These are phyloP conservation scores for Herpetomonas tarakana DNA, from an alignment of 208 protist species.

Conservation along the genomic window DNA sequence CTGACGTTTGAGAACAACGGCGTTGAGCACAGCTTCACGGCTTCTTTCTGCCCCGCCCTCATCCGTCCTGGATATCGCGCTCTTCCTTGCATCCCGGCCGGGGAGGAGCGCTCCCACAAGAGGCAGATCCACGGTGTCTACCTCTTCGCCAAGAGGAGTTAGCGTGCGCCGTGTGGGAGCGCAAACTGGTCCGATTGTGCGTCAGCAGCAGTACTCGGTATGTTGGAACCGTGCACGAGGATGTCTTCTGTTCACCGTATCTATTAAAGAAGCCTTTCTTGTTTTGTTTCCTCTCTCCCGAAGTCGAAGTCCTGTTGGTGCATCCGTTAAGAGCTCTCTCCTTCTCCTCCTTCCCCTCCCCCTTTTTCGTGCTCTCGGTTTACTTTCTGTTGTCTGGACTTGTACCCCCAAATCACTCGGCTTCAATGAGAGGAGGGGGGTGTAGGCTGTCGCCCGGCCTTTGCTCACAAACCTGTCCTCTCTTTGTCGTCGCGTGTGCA, in stretches of 20 bases:
- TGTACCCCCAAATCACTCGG: too few species aligned
- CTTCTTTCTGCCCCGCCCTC: conserved; percentile 64
- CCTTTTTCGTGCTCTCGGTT: conserved; percentile 6
- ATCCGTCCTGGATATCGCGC: conserved; percentile 72
- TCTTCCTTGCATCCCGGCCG: conserved; percentile 42
- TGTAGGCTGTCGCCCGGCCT: too few species aligned
- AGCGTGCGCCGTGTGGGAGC: not conserved
- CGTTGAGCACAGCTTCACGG: conserved; percentile 44
- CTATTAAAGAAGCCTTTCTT: too few species aligned
- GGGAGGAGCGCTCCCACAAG: conserved; percentile 34
- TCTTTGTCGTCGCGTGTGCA: too few species aligned
- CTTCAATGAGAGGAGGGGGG: too few species aligned
- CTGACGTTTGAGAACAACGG: conserved; percentile 74
- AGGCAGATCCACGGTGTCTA: conserved; percentile 57
- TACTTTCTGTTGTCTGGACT: conserved; percentile 13
- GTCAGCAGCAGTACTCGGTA: too few species aligned
- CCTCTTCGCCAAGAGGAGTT: conserved; percentile 48
- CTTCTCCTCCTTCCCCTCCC: not conserved
- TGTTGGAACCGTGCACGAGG: too few species aligned
- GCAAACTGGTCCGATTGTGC: not conserved
- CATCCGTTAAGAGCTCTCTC: not conserved
- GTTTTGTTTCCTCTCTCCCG: too few species aligned
- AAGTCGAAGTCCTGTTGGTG: not conserved
- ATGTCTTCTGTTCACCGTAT: too few species aligned
- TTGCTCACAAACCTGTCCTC: too few species aligned